Conservation (phyloP, 2,329 filamentous ascomycete species). For the Leptographium procerum region DNA sequence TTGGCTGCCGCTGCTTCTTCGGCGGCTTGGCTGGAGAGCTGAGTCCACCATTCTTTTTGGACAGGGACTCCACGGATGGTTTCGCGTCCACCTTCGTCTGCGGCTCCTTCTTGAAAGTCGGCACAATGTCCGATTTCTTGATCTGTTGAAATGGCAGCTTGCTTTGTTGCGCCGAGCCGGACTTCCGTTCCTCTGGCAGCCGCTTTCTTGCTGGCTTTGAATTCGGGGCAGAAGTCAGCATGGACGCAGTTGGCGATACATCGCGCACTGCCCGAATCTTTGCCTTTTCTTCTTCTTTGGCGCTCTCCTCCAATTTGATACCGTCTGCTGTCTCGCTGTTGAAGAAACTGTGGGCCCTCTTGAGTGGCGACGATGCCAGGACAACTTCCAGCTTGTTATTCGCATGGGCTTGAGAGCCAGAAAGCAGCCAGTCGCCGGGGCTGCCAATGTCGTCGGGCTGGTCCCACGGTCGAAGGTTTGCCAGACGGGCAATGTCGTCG, state of each 20-base stretch:
- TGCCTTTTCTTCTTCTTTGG: neutral
- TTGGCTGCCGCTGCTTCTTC: constrained; percentile 23
- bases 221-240: constrained; percentile 47
- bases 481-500: constrained; percentile 72
- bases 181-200: constrained; percentile 27
- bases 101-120: neutral
- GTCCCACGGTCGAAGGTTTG: constrained; percentile 50
- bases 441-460: constrained; percentile 40
- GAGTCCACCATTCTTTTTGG: constrained; percentile 1
- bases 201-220: constrained; percentile 31
- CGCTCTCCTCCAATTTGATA: constrained; percentile 4
- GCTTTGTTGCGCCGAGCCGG: constrained; percentile 32
- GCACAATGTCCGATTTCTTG: neutral
- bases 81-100: neutral
- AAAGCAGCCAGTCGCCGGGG: constrained; percentile 23
- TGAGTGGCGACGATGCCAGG: constrained; percentile 19
- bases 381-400: constrained; percentile 30
- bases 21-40: constrained; percentile 10
- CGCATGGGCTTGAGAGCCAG: constrained; percentile 28
- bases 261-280: neutral
- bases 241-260: constrained; percentile 28
- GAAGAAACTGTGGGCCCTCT: neutral
- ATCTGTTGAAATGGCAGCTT: constrained; percentile 31
- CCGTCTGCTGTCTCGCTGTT: constrained; percentile 6
- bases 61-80: neutral